A percentile compares a stretch with the other conserved stretches of the same genome.
phyloP scores from a whole-genome alignment of 2,329 filamentous ascomycete genomes.

The Neofusicoccum laricinum region DNA sequence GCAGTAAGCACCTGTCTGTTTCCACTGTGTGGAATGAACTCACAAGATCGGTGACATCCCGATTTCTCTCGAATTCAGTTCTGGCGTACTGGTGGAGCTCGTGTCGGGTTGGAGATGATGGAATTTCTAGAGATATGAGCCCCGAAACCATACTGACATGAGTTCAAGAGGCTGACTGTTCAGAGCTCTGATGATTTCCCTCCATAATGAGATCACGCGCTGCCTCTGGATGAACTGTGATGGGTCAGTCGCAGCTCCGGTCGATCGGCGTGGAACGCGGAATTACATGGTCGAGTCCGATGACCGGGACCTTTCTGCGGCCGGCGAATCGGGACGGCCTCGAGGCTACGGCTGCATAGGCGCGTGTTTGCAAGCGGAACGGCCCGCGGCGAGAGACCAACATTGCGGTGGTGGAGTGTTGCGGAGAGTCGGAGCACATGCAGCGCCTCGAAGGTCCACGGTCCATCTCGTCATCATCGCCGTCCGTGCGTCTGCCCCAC shows the following conservation, averaged over 20 bases:
- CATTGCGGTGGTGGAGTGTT: background rate
- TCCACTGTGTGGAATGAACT: constrained; percentile 17
- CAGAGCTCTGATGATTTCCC: constrained; percentile 44
- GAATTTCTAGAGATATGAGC: constrained; percentile 29
- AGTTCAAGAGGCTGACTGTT: constrained; percentile 24
- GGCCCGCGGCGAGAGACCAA: background rate
- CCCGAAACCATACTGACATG: background rate
- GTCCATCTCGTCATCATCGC: constrained; percentile 3
- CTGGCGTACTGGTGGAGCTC: constrained; percentile 50
- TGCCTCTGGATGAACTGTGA: constrained; percentile 49
- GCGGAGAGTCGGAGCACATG: background rate
- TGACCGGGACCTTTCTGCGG: constrained; percentile 28
- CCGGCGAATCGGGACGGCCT: constrained; percentile 19
- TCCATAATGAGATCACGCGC: constrained; percentile 46
- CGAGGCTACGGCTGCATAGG: background rate
- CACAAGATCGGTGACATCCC: constrained; percentile 46
- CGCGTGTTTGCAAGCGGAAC: background rate
- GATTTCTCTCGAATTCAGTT: constrained; percentile 48
- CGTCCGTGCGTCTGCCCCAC: constrained; percentile 4
- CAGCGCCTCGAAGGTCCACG: background rate
- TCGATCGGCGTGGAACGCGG: background rate
- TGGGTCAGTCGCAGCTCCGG: background rate
- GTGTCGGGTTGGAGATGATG: constrained; percentile 31
- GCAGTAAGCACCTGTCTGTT: constrained; percentile 18
- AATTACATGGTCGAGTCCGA: constrained; percentile 36